Base-by-base conservation (phyloP, 768 basidiomycete species). In the Neoboletus subvelutipes region DNA sequence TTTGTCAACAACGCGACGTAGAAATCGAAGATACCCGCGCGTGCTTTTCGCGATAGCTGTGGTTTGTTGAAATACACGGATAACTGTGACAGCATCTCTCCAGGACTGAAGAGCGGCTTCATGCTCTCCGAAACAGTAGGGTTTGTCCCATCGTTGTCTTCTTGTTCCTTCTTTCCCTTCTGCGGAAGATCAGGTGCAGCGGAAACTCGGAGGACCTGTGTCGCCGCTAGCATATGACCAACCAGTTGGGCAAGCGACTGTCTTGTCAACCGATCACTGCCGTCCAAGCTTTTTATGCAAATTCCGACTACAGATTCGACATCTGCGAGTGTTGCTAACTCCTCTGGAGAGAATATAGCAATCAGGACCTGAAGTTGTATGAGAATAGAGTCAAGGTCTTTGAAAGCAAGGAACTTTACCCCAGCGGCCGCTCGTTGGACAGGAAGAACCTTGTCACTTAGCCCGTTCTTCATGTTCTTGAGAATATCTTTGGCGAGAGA, bases 1-100 rank as follows among this genome's bases (percentile, higher is more conserved):
- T 81, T 78, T 5, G 79, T 82, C 60, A 98, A 78, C 3, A 96
- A 71, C 0, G 90, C 83, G 6, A 86, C 80, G 65, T 98, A 97
- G 63, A 92, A 87, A 60, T 97, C 92, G 67, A 97, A 87, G 24
- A 98, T 82, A 8, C 92, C 94, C 34, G 93, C 86, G 22, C 90
- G 83, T 2, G 83, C 83, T 71, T 86, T 86, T 39, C 90, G 84
- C 1, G 88, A 78, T 0, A 82, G 65, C 37, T 83, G 78, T 2
- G 83, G 73, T 68, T 87, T 90, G 77, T 92, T 96, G 76, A 93
- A 92, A 29, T 88, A 87, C 0, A 72, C 71, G 0, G 94, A 93
- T 4, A 98, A 80, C 51, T 85, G 84, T n/a, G 68, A 69, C 11
- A 98, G 73, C 94, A 98, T 96, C 64, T 95, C 92, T 17, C 73